These are phyloP conservation scores for Thraustochytrium sp. DNA, from an alignment of 352 stramenopile species.

Conservation along the genomic window DNA sequence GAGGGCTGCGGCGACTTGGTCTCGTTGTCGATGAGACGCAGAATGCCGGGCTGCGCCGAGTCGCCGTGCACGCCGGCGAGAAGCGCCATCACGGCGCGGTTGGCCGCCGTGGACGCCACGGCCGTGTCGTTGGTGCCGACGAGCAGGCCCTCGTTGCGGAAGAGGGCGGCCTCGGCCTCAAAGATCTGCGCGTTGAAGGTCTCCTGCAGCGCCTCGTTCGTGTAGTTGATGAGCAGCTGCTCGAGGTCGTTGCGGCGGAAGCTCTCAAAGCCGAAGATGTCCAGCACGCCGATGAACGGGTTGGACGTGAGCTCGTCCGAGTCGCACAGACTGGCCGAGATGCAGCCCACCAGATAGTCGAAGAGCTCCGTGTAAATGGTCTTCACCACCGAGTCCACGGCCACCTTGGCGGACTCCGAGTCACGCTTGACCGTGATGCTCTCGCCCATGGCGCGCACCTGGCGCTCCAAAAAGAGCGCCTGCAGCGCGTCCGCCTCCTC, in stretches of 20 bases:
- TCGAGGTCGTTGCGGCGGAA: slow-evolving; percentile 87
- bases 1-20: slow-evolving; percentile 17
- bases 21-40: slow-evolving; percentile 9
- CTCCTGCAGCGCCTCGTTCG: slow-evolving; percentile 74
- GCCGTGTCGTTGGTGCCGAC: not conserved
- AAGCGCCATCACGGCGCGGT: not conserved
- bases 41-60: not conserved
- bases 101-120: not conserved
- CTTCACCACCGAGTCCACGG: slow-evolving; percentile 84
- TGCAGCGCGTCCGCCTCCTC: not conserved
- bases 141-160: slow-evolving; percentile 59
- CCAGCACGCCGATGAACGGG: slow-evolving; percentile 84
- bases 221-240: slow-evolving; percentile 79
- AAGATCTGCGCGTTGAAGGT: slow-evolving; percentile 83
- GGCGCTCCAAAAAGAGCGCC: slow-evolving; percentile 4
- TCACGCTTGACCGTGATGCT: slow-evolving; percentile 70
- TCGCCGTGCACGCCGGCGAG: not conserved
- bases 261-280: slow-evolving; percentile 96
- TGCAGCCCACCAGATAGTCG: slow-evolving; percentile 82
- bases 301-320: slow-evolving; percentile 46
- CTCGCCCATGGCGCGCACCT: not conserved
- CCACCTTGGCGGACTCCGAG: slow-evolving; percentile 59
- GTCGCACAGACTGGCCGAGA: slow-evolving; percentile 67
- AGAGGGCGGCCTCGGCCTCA: slow-evolving; percentile 72
- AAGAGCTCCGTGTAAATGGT: slow-evolving; percentile 92